Evolutionary conservation across 1,284 basidiomycete genomes (phyloP).

Genomic region (Trichosporon sp.): DNA sequence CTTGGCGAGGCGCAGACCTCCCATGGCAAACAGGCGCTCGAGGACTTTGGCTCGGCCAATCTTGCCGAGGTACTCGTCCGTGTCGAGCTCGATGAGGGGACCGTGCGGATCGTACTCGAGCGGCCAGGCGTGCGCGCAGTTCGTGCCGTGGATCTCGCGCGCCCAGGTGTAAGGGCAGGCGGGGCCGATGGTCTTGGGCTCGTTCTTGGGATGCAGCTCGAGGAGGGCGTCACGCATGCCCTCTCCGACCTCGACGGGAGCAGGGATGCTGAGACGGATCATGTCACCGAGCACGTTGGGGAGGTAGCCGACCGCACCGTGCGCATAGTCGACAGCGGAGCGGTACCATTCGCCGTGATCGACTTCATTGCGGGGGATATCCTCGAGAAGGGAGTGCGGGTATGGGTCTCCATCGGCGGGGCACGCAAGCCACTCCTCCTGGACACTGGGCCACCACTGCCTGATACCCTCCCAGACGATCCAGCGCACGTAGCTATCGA

Average conservation of each 20-base stretch:
- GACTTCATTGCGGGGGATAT: slow-evolving; percentile 21
- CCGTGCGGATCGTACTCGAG: slow-evolving; percentile 56
- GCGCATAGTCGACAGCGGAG: slow-evolving; percentile 14
- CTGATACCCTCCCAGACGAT: slow-evolving; percentile 80
- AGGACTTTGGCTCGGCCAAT: slow-evolving; percentile 70
- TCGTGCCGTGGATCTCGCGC: slow-evolving; percentile 68
- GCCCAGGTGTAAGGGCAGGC: slow-evolving; percentile 75
- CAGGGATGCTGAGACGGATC: slow-evolving; percentile 30
- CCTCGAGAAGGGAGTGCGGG: slow-evolving; percentile 42
- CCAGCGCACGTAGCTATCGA: slow-evolving; percentile 83
- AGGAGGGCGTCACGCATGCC: slow-evolving; percentile 24
- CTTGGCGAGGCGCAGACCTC: slow-evolving; percentile 76
- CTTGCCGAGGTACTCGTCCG: slow-evolving; percentile 72
- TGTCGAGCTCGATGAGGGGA: slow-evolving; percentile 75
- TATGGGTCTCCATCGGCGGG: slow-evolving; percentile 59
- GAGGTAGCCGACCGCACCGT: neutral
- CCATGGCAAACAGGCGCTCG: slow-evolving; percentile 79
- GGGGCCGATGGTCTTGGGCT: slow-evolving; percentile 41
- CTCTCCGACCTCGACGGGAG: slow-evolving; percentile 11
- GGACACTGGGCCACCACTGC: slow-evolving; percentile 65
- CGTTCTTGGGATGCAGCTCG: slow-evolving; percentile 20
- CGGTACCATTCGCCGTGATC: slow-evolving; percentile 27
- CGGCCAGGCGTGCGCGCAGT: slow-evolving; percentile 80
- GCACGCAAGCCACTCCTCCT: slow-evolving; percentile 67
- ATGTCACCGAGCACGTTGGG: slow-evolving; percentile 22